Base-by-base conservation (phyloP, 345 rosid species). In the Corymbia maculata region DNA sequence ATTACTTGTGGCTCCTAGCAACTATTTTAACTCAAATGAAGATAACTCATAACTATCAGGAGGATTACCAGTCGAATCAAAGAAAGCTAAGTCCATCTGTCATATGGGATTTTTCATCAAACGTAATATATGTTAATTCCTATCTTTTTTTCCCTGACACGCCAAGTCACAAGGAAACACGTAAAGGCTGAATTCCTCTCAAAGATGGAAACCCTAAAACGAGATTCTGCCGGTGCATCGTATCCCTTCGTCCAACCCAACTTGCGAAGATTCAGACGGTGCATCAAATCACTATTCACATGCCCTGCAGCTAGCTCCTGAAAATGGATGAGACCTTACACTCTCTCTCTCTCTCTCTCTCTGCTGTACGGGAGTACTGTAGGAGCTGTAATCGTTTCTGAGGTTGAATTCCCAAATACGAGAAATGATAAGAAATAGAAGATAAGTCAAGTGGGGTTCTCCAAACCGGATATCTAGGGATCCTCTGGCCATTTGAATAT, bases 391-490 rank as follows among this genome's bases (percentile, higher is more conserved):
- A 36, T 47, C 90, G 13, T 6, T 19, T 75, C 84, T 75, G 68
- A 49, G 49, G 49, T 36, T 75, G 84, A 75, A 75, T 75, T 75
- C 49, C 84, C 84, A 42, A 85, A 45, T n/a, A 64, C 28, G n/a
- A 15, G 52, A 89, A 88, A 89, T 80, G 51, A 22, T 52, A 49
- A 89, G 85, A 59, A 87, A 36, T 30, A 22, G 2, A 44, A 26
- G 8, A 5, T 44, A 3, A 75, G 88, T 86, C 86, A 92, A 92
- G 92, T 82, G n/a, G 42, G 92, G 22, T 19, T 70, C 49, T 75
- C 49, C 22, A 21, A 42, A 19, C 84, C 95, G 93, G 96, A 94
- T 94, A 87, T 94, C 91, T 86, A 90, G 96, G 95, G 96, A 95
- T 94, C 82, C 92, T 92, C 53, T 57, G 82, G 28, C 36, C 42